Conservation (phyloP, 2,329 filamentous ascomycete genomes). For the Fusarium continuum region DNA sequence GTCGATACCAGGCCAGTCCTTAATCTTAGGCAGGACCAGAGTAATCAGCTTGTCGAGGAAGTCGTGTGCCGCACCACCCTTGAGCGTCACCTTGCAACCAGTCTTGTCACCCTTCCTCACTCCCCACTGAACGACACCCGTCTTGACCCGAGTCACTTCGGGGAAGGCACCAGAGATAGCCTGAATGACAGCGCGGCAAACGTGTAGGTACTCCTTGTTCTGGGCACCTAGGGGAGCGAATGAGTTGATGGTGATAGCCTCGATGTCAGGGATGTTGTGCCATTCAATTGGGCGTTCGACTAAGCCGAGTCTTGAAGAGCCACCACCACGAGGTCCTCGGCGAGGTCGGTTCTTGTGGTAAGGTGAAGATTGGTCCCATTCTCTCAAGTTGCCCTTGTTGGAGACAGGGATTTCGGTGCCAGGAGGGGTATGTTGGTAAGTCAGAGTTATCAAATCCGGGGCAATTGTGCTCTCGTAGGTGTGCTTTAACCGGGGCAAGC, state of each 20-base stretch:
- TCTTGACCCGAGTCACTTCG: slow-evolving; percentile 73
- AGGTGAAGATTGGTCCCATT: slow-evolving; percentile 90
- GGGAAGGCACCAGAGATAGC: slow-evolving; percentile 83
- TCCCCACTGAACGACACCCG: slow-evolving; percentile 78
- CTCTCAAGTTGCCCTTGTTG: slow-evolving; percentile 72
- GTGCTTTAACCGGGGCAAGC: slow-evolving; percentile 84
- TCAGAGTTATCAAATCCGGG: slow-evolving; percentile 86
- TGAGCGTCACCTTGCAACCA: slow-evolving; percentile 79
- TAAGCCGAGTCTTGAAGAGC: slow-evolving; percentile 70
- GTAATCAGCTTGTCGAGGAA: slow-evolving; percentile 92
- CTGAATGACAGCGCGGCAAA: slow-evolving; percentile 85
- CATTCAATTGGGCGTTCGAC: slow-evolving; percentile 80
- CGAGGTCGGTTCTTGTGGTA: slow-evolving; percentile 93
- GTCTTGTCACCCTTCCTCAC: slow-evolving; percentile 76
- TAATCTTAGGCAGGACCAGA: slow-evolving; percentile 91
- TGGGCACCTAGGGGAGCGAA: slow-evolving; percentile 75
- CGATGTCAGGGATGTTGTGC: slow-evolving; percentile 84
- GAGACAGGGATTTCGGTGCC: slow-evolving; percentile 67
- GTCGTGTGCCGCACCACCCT: slow-evolving; percentile 84
- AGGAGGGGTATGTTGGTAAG: slow-evolving; percentile 86
- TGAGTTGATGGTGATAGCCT: slow-evolving; percentile 81
- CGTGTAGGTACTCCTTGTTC: slow-evolving; percentile 79
- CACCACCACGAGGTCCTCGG: slow-evolving; percentile 81
- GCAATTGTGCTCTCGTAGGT: slow-evolving; percentile 89
- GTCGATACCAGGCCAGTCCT: slow-evolving; percentile 84